Percentiles rank a stretch among this genome's conserved stretches.
Conservation (phyloP, 495 filamentous ascomycete genomes). For the Penicillium parvum region DNA sequence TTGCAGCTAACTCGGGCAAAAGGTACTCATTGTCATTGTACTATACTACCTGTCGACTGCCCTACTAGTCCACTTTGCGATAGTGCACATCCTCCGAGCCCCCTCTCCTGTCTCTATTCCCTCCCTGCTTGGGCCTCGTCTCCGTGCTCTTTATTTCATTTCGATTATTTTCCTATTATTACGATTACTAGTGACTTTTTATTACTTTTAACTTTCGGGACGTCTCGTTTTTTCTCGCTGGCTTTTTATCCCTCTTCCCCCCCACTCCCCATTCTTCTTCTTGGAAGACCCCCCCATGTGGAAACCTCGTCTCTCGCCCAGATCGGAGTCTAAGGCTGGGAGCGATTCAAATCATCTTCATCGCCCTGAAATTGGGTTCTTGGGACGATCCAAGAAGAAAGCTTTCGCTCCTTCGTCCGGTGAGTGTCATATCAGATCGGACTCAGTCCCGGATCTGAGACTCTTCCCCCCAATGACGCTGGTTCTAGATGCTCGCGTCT, state of each 20-base stretch:
- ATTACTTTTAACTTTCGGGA: conserved; percentile 13
- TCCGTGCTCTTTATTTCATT: conserved; percentile 8
- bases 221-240: conserved; percentile 11
- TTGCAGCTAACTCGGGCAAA: no score
- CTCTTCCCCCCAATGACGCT: conserved; percentile 3
- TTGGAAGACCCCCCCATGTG: conserved; percentile 35
- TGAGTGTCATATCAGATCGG: conserved; percentile 21
- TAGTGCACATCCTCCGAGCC: conserved; percentile 7
- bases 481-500: conserved; percentile 13
- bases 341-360: conserved; percentile 30
- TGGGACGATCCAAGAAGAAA: conserved; percentile 41
- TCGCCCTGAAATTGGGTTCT: conserved; percentile 35
- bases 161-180: conserved; percentile 10
- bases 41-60: conserved; percentile 4
- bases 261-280: conserved; percentile 13
- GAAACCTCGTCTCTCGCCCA: conserved; percentile 44
- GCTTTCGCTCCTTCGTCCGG: conserved; percentile 21
- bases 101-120: conserved; percentile 8
- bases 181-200: conserved; percentile 6
- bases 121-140: conserved; percentile 9
- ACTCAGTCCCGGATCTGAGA: conserved; percentile 9
- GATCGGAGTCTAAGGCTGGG: conserved; percentile 42
- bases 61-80: conserved; percentile 10
- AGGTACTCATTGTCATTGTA: conserved; percentile 3
- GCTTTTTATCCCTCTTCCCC: conserved; percentile 9